Base-by-base conservation (phyloP, 306 rosid species). In the Elaeagnus macrophylla region DNA sequence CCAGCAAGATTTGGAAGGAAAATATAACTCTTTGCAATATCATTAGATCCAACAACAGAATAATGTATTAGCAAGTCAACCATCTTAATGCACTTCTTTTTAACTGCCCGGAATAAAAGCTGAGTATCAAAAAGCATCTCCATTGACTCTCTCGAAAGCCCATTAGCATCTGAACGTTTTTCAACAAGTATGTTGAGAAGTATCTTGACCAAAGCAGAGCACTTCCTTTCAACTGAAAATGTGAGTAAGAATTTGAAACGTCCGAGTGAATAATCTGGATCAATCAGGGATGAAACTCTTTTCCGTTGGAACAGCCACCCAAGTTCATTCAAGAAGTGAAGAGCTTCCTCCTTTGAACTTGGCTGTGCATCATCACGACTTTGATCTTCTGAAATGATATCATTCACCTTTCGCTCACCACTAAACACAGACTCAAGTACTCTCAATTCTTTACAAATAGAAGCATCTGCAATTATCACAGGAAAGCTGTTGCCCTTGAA, bases 221-320 rank as follows among this genome's bases (percentile, higher is more conserved):
- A 82, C 61, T 89, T 82, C 57, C 86, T 80, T 70, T 89, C 89
- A 51, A 69, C 95, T 38, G 93, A 65, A 70, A 85, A 89, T n/a
- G 80, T 59, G 67, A 89, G 83, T 61, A 85, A 62, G 67, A 79
- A 85, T 65, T 73, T 85, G 80, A 83, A 79, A 54, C 97, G 91
- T 62, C 83, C 66, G 16, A 82, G 82, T 0, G 84, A 65, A 72
- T 70, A 80, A 61, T 50, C 56, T n/a, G 81, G 73, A 71, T 60
- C 71, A 25, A 61, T 64, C 73, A 65, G 58, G 35, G 72, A 68
- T 17, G 74, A 51, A 49, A 53, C 57, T 51, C 79, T 72, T 71
- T 72, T 77, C 53, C 85, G 79, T 71, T 89, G 93, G 76, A 89
- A 89, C 47, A 89, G 75, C 97, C 97, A 89, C 18, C 97, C 97